A percentile compares a stretch with the other conserved stretches of the same genome.
These are phyloP conservation scores for Pochonia chlamydosporia DNA, from an alignment of 2,329 filamentous ascomycete species.

Conservation along the genomic window DNA sequence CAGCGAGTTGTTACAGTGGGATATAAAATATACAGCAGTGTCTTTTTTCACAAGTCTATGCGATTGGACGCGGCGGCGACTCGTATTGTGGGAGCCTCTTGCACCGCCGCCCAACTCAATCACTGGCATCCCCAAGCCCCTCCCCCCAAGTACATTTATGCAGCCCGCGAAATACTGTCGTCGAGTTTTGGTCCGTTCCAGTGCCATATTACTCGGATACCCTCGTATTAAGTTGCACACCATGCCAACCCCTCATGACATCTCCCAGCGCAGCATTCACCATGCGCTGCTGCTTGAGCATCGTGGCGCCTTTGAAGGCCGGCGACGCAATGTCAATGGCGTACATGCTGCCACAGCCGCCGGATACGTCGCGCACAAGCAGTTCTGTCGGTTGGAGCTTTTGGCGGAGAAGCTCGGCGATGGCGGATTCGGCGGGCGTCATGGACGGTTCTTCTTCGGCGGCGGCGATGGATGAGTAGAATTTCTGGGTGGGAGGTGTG, in stretches of 20 bases:
- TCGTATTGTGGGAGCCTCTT: too few species aligned
- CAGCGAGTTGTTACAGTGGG: too few species aligned
- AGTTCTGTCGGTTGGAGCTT: conserved; percentile 47
- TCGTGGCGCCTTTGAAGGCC: conserved; percentile 62
- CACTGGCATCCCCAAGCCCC: too few species aligned
- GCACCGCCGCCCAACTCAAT: too few species aligned
- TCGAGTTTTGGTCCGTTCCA: too few species aligned
- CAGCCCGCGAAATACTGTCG: too few species aligned
- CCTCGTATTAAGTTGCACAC: conserved; percentile 72
- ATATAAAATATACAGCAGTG: too few species aligned
- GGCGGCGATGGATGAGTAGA: conserved; percentile 1
- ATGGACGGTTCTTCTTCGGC: conserved; percentile 18
- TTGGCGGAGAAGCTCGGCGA: conserved; percentile 48
- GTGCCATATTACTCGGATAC: conserved; percentile 31
- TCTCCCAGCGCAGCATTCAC: conserved; percentile 71
- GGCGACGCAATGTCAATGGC: conserved; percentile 70
- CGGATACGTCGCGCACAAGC: conserved; percentile 72
- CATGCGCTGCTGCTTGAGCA: conserved; percentile 78
- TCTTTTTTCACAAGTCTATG: too few species aligned
- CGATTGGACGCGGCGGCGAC: too few species aligned
- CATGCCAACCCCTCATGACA: conserved; percentile 76
- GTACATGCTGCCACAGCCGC: conserved; percentile 85
- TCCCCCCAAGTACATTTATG: too few species aligned
- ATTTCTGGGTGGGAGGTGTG: background rate
- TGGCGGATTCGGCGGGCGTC: conserved; percentile 48